Evolutionary conservation across 768 basidiomycete species (phyloP), one percentile per base, ranked within the genome.

Genomic region (Lepiota venenata): DNA sequence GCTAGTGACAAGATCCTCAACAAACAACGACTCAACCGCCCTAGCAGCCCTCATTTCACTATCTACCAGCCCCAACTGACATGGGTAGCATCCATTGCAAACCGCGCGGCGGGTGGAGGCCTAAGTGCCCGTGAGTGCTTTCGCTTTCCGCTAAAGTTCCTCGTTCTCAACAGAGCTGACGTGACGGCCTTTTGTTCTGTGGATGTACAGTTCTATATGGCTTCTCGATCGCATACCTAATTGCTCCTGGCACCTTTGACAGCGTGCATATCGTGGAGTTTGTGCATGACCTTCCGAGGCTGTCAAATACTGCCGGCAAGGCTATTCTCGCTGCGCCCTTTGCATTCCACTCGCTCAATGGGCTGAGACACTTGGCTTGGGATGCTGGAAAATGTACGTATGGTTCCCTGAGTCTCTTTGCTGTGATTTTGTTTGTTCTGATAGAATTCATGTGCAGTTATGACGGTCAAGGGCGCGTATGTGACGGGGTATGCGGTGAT

Each of bases 41-140:
- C 97, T 15, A 89, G 81, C 58, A 91, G 88, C 63, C 97, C 97
- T 8, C 95, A 98, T 70, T 89, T 93, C 67, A 93, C 93, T 52
- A 98, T 99, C 72, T 99, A 99, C 74, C 88, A 95, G 65, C 90
- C 88, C 1, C 92, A 98, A 72, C 71, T 98, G 44, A 98, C 96
- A 35, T 96, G 92, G 91, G 12, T 91, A 51, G 79, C 72, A 4
- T 97, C 93, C 15, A 93, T 96, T 63, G 83, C 80, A 38, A 87
- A 98, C 73, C 89, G 97, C 68, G 69, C 80, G n/a, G 89, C 93
- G 10, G 97, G 96, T 56, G 80, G 71, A 7, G 91, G 76, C 9
- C 80, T 99, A 46, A 88, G 89, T 56, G 83, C 78, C 47, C 77
- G 92, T 93, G 63, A 61, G 86, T 84, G 45, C 35, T 15, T 43